A percentile compares a stretch with the other conserved stretches of the same genome.
Evolutionary conservation across 2,329 filamentous ascomycete species (phyloP).

Genomic region (Penicillium sp.): DNA sequence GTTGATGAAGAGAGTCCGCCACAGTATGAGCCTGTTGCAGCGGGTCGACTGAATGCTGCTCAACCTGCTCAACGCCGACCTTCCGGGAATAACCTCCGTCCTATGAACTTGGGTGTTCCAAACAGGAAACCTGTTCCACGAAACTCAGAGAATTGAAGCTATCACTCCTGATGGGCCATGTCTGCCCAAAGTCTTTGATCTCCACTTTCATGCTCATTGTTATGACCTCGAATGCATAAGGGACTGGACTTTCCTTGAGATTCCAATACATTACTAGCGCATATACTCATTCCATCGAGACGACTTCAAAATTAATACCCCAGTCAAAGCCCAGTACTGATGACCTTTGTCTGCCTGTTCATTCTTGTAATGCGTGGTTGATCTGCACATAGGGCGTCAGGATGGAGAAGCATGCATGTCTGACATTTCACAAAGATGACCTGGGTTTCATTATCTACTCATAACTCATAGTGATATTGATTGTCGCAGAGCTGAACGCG

Average conservation of each 20-base stretch:
- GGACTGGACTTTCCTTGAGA: not conserved
- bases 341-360: not conserved
- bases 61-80: conserved; percentile 19
- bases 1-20: conserved; percentile 32
- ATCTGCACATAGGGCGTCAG: not conserved
- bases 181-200: not conserved
- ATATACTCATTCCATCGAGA: not conserved
- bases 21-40: conserved; percentile 30
- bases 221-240: not conserved
- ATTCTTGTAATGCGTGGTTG: not conserved
- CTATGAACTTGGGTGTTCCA: conserved; percentile 39
- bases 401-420: too few species aligned
- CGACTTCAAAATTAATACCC: conserved; percentile 1
- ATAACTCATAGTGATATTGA: too few species aligned
- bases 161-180: not conserved
- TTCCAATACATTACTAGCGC: not conserved
- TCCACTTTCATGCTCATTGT: not conserved
- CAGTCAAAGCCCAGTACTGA: not conserved
- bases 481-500: not conserved
- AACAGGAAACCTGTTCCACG: conserved; percentile 39
- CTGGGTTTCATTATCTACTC: too few species aligned
- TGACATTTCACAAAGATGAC: too few species aligned
- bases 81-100: conserved; percentile 25
- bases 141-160: conserved; percentile 11
- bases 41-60: conserved; percentile 13